phyloP scores from a whole-genome alignment of 1,139 yeast species.

The Yamadazyma pseudoaaseri region DNA sequence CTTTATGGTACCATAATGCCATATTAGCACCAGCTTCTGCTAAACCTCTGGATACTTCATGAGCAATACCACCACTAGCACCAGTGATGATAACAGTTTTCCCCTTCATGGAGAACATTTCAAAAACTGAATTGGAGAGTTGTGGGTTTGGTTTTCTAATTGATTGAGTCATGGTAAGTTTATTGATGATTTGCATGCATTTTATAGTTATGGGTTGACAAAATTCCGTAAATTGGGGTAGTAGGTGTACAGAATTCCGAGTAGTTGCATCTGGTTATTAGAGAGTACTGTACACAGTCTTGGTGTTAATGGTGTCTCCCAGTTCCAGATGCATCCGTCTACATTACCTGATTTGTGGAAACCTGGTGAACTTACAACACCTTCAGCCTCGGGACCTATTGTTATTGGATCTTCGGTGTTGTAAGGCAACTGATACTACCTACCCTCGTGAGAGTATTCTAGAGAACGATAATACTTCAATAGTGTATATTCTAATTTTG shows the following conservation, averaged over 20 bases:
- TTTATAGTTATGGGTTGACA: neutral
- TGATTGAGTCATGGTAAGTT: conserved; percentile 7
- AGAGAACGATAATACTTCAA: neutral
- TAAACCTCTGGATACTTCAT: conserved; percentile 73
- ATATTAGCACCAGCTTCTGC: conserved; percentile 84
- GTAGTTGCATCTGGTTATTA: neutral
- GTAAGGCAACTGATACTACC: too few relatives aligned
- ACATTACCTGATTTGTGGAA: too few relatives aligned
- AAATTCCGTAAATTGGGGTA: neutral
- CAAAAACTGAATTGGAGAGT: conserved; percentile 32
- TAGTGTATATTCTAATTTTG: neutral
- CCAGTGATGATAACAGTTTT: conserved; percentile 82
- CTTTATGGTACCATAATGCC: conserved; percentile 16
- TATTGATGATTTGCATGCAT: neutral
- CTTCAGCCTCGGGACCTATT: too few relatives aligned
- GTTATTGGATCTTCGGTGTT: too few relatives aligned
- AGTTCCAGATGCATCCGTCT: too few relatives aligned
- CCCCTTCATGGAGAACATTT: conserved; percentile 64
- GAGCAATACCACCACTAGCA: conserved; percentile 79
- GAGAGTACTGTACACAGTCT: too few relatives aligned
- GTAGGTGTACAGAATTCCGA: conserved; percentile 1
- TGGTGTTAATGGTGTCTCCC: too few relatives aligned
- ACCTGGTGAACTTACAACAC: too few relatives aligned
- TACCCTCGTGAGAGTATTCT: too few relatives aligned
- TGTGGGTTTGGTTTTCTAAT: conserved; percentile 21